Conservation (phyloP, 2,329 filamentous ascomycete species). For the Raffaelea arxii region DNA sequence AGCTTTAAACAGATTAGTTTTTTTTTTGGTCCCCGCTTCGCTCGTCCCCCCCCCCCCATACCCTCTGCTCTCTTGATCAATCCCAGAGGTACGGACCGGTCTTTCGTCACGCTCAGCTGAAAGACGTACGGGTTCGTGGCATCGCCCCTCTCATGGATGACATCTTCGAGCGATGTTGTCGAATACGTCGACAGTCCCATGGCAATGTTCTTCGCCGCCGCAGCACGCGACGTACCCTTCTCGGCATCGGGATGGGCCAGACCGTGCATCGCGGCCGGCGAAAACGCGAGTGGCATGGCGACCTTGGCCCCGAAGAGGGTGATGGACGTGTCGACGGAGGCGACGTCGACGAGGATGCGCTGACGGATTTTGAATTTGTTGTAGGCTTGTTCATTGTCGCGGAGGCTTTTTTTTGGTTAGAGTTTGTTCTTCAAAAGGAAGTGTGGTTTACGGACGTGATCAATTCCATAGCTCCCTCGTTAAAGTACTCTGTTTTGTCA, state of each 20-base stretch:
- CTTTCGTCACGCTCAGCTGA: constrained; percentile 42
- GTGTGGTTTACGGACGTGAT: constrained; percentile 24
- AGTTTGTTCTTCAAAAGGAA: background rate
- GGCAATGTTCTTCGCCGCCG: constrained; percentile 28
- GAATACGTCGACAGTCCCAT: constrained; percentile 40
- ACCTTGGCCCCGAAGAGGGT: constrained; percentile 27
- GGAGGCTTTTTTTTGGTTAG: constrained; percentile 19
- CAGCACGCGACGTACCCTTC: constrained; percentile 35
- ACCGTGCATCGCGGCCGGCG: constrained; percentile 41
- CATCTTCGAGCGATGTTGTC: constrained; percentile 34
- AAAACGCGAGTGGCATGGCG: constrained; percentile 41
- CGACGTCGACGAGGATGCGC: constrained; percentile 30
- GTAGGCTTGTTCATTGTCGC: constrained; percentile 44
- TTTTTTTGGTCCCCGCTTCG: no score
- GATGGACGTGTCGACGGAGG: constrained; percentile 26
- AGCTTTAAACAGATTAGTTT: background rate
- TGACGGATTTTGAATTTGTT: constrained; percentile 37
- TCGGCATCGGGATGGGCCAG: constrained; percentile 43
- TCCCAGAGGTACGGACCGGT: constrained; percentile 30
- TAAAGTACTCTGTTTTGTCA: constrained; percentile 48
- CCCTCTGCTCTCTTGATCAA: constrained; percentile 19
- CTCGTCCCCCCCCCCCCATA: no score
- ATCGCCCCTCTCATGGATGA: constrained; percentile 25
- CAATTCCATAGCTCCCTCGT: constrained; percentile 45
- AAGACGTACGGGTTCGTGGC: constrained; percentile 33